Conservation (phyloP, 2,329 filamentous ascomycete genomes). For the Pseudocercospora fuligena region DNA sequence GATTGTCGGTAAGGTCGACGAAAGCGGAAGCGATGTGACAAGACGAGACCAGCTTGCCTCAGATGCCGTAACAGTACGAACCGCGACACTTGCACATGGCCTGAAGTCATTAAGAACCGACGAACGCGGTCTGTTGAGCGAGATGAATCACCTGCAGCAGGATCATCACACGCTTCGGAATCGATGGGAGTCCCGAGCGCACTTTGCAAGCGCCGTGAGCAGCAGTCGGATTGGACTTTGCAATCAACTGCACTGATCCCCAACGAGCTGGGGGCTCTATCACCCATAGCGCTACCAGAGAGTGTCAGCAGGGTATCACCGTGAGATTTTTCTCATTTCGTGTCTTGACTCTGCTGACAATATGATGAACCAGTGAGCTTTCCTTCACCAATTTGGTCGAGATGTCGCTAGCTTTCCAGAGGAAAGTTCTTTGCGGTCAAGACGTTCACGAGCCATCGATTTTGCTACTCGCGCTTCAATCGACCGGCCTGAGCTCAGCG, state of each 20-base stretch:
- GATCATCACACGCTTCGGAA: background rate
- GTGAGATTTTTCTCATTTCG: slow-evolving; percentile 8
- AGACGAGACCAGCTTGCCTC: slow-evolving; percentile 22
- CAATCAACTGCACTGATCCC: background rate
- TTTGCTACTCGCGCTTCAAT: slow-evolving; percentile 20
- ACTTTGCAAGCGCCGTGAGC: background rate
- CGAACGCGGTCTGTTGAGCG: background rate
- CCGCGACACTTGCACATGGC: slow-evolving; percentile 25
- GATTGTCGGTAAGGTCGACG: slow-evolving; percentile 24
- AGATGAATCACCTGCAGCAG: background rate
- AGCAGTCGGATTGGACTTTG: background rate
- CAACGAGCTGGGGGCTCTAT: slow-evolving; percentile 7
- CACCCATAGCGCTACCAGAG: slow-evolving; percentile 9
- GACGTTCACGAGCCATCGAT: slow-evolving; percentile 21
- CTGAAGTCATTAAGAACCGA: background rate
- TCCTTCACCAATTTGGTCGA: slow-evolving; percentile 16
- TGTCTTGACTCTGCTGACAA: background rate
- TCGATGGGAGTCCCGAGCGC: background rate
- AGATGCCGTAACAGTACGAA: slow-evolving; percentile 29
- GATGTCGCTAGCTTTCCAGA: slow-evolving; percentile 24
- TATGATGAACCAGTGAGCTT: slow-evolving; percentile 11
- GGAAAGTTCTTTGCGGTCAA: slow-evolving; percentile 22
- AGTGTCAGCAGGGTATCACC: slow-evolving; percentile 18
- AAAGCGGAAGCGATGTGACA: slow-evolving; percentile 33
- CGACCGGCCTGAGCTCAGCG: slow-evolving; percentile 19